Evolutionary conservation across 345 rosid species (phyloP).

Genomic region (Carallia pectinifolia): DNA sequence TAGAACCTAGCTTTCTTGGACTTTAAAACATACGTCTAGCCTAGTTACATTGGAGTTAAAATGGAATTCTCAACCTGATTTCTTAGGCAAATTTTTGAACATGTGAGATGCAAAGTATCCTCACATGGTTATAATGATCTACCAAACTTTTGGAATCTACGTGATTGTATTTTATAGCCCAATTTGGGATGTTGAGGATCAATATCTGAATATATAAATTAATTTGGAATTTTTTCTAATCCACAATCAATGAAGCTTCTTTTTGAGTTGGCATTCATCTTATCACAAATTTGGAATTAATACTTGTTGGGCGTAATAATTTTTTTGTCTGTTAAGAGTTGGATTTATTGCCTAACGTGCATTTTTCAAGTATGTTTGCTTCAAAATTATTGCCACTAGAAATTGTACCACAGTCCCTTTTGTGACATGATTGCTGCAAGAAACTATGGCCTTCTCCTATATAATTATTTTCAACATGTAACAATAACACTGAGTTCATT

Average conservation of each 20-base stretch:
- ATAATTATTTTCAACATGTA: neutral
- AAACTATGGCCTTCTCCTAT: no score
- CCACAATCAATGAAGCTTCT: neutral
- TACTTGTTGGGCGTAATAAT: neutral
- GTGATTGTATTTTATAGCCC: constrained; percentile 5
- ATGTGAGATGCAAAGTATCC: constrained; percentile 25
- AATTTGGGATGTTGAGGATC: constrained; percentile 1
- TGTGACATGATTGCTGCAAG: no score
- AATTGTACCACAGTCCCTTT: neutral
- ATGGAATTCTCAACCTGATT: constrained; percentile 11
- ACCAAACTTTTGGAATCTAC: neutral
- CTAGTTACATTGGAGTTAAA: constrained; percentile 15
- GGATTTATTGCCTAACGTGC: neutral
- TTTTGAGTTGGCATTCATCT: neutral
- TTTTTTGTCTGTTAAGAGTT: neutral
- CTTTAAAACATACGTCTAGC: constrained; percentile 6
- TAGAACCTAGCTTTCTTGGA: constrained; percentile 6
- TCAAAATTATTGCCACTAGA: neutral
- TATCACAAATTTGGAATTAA: neutral
- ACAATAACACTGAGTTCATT: neutral
- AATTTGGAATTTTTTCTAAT: neutral
- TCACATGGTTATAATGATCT: neutral
- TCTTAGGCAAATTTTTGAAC: constrained; percentile 23
- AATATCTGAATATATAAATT: neutral
- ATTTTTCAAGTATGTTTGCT: neutral